These are phyloP conservation scores for Dictyostelium purpureum DNA, from an alignment of 78 protist species.

Conservation along the genomic window DNA sequence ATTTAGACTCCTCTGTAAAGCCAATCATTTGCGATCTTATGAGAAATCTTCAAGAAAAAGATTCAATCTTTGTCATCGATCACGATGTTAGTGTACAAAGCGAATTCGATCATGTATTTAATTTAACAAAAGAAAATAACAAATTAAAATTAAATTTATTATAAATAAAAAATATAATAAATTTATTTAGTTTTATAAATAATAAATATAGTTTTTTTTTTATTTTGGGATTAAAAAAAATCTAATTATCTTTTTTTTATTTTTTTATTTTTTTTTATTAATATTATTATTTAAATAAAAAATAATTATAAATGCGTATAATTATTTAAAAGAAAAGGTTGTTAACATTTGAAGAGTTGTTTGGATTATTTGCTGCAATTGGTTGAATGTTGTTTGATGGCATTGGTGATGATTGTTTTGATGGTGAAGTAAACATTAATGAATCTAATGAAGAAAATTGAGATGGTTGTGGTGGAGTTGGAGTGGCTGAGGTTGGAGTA, in stretches of 20 bases:
- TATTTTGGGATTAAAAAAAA: neutral
- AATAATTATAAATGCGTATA: too few species aligned
- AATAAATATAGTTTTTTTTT: neutral
- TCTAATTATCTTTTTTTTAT: neutral
- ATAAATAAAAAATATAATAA: neutral
- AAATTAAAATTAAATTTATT: constrained; percentile 1
- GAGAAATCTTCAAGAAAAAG: constrained; percentile 49
- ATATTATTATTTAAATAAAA: neutral
- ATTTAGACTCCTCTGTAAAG: constrained; percentile 27
- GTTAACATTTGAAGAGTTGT: constrained; percentile 6
- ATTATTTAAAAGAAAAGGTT: constrained; percentile 19
- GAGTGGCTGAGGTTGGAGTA: constrained; percentile 7
- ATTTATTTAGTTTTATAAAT: neutral
- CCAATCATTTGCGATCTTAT: constrained; percentile 68
- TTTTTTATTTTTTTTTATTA: neutral
- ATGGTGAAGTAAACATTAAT: constrained; percentile 36
- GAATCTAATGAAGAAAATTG: constrained; percentile 64
- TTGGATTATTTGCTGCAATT: constrained; percentile 4
- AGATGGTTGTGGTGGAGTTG: neutral
- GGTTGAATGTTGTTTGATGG: constrained; percentile 1
- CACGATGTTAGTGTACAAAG: constrained; percentile 47
- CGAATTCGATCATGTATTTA: constrained; percentile 47
- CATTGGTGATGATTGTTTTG: neutral
- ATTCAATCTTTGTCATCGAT: constrained; percentile 43
- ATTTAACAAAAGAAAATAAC: neutral